A percentile compares a stretch with the other conserved stretches of the same genome.
These are phyloP conservation scores for Trichosporon ovoides DNA, from an alignment of 1,284 basidiomycete genomes.

Conservation along the genomic window DNA sequence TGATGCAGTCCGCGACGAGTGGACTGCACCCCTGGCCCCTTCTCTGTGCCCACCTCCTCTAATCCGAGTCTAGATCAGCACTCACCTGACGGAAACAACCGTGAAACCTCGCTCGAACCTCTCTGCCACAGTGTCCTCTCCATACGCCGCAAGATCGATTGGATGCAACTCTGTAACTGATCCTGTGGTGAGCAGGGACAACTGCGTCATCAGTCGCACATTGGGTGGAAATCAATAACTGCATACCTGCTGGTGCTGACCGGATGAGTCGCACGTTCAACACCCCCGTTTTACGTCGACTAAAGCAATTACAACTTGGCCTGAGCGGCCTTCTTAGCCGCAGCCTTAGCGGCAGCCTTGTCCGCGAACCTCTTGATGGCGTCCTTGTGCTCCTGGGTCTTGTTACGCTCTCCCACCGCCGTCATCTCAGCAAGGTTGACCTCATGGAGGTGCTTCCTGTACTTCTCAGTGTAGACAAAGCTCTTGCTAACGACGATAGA, in stretches of 20 bases:
- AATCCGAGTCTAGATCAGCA: not conserved
- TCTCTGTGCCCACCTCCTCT: not conserved
- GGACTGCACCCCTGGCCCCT: not conserved
- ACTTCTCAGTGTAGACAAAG: slow-evolving; percentile 9
- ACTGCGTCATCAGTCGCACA: no score
- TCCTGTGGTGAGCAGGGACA: no score
- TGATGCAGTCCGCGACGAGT: no score
- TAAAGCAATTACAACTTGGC: slow-evolving; percentile 10
- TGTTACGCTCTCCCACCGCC: slow-evolving; percentile 6
- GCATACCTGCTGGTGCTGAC: not conserved
- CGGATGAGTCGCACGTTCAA: not conserved
- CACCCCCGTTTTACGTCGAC: not conserved
- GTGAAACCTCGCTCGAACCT: not conserved
- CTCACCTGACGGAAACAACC: not conserved
- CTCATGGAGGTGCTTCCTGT: slow-evolving; percentile 6
- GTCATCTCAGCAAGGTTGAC: slow-evolving; percentile 18
- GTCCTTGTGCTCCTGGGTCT: slow-evolving; percentile 14
- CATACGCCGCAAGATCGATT: no score
- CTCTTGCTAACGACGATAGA: slow-evolving; percentile 15
- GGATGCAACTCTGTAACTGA: no score
- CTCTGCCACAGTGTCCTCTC: no score
- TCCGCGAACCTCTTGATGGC: slow-evolving; percentile 11
- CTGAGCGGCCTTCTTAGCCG: slow-evolving; percentile 9
- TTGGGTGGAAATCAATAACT: not conserved
- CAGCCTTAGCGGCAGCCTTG: slow-evolving; percentile 11